phyloP scores from a whole-genome alignment of 345 rosid genomes.

The Excoecaria agallocha region DNA sequence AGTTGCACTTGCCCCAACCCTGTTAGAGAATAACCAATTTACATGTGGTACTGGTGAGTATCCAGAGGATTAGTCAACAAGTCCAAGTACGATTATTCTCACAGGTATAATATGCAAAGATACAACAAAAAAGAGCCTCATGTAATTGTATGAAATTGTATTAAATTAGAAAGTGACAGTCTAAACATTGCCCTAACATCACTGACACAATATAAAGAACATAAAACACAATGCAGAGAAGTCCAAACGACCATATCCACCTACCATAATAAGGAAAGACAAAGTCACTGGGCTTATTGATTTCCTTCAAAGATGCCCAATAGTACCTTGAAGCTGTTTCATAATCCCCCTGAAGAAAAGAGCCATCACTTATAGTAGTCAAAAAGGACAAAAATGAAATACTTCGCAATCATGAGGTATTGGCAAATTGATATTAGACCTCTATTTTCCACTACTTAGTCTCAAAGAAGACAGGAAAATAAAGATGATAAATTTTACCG shows the following conservation, averaged over 20 bases:
- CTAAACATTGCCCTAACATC: not conserved
- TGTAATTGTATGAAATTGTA: not conserved
- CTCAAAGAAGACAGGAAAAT: not conserved
- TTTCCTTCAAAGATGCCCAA: constrained; percentile 90
- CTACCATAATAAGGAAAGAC: constrained; percentile 93
- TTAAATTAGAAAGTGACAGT: not conserved
- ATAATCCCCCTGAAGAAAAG: constrained; percentile 72
- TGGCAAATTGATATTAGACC: not conserved
- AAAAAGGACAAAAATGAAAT: not conserved
- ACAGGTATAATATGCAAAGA: not conserved
- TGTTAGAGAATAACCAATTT: constrained; percentile 29
- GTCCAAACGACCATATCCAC: constrained; percentile 11
- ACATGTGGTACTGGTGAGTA: not conserved
- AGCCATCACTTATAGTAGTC: not conserved
- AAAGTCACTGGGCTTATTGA: constrained; percentile 79
- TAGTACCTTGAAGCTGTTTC: constrained; percentile 94
- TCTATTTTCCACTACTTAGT: too few species aligned
- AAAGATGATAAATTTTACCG: not conserved
- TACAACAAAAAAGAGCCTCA: not conserved
- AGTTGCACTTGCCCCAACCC: constrained; percentile 97
- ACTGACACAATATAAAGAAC: not conserved
- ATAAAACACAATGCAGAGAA: not conserved
- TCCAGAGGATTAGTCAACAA: constrained; percentile 10
- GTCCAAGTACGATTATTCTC: not conserved
- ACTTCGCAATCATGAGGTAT: not conserved